Percentiles rank a stretch among this genome's conserved stretches.
Evolutionary conservation across 108 stramenopile genomes (phyloP).

Genomic region (Cyclotella choctawhatcheeana): DNA sequence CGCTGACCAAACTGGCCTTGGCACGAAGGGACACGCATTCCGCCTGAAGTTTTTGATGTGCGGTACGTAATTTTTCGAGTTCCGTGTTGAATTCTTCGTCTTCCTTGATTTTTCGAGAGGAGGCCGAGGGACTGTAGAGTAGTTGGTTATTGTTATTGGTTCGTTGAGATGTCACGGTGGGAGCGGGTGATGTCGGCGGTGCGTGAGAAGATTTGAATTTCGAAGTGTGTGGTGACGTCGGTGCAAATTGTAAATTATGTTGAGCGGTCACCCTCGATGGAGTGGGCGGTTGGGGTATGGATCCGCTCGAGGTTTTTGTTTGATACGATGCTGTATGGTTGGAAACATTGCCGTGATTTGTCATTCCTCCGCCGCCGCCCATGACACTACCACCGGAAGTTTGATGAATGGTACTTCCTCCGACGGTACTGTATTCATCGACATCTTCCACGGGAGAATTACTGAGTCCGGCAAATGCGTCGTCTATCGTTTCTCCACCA

Average conservation of each 20-base stretch:
- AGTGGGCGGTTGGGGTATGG: no score
- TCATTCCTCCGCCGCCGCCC: background rate
- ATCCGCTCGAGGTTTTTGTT: no score
- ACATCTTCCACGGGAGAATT: slow-evolving; percentile 32
- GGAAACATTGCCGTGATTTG: background rate
- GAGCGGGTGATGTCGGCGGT: background rate
- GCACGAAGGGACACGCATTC: slow-evolving; percentile 86
- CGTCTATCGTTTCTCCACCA: slow-evolving; percentile 71
- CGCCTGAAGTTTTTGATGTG: slow-evolving; percentile 82
- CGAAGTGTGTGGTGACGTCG: background rate
- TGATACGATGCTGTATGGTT: no score
- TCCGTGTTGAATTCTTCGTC: slow-evolving; percentile 43
- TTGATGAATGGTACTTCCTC: slow-evolving; percentile 19
- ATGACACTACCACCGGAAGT: slow-evolving; percentile 17
- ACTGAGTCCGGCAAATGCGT: slow-evolving; percentile 84
- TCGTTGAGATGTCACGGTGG: background rate
- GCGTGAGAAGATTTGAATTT: background rate
- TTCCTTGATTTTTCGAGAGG: slow-evolving; percentile 6
- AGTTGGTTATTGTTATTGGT: background rate
- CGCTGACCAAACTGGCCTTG: slow-evolving; percentile 68
- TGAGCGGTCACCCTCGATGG: no score
- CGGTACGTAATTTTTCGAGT: slow-evolving; percentile 61
- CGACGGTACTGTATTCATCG: slow-evolving; percentile 32
- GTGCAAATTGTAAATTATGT: no score
- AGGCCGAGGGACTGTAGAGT: slow-evolving; percentile 9